Conservation (phyloP, 176 grass and related monocot genomes). For the Bonia amplexicaulis region DNA sequence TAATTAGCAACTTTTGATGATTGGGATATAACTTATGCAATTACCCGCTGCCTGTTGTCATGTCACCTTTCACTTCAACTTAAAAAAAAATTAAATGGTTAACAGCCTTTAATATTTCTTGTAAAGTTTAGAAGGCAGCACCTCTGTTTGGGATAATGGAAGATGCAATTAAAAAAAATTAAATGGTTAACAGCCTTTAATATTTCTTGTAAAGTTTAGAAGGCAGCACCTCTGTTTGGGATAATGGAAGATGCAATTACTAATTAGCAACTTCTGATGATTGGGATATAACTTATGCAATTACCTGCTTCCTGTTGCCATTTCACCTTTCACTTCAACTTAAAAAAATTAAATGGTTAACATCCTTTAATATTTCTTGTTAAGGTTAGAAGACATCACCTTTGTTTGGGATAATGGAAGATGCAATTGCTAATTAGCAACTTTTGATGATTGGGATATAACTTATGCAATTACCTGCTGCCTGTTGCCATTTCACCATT, state of each 20-base stretch:
- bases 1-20: no score
- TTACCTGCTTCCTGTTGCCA: neutral
- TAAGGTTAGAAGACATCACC: neutral
- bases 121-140: no score
- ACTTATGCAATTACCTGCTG: neutral
- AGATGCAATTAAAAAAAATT: neutral
- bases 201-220: no score
- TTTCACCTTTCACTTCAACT: neutral
- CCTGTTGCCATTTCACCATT: conserved; percentile 1
- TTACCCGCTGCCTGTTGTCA: no score
- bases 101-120: no score
- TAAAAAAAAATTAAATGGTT: no score
- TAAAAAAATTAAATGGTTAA: neutral
- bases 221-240: no score
- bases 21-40: no score
- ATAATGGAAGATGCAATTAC: neutral
- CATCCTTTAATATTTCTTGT: neutral
- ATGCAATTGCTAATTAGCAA: neutral
- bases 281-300: neutral
- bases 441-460: conserved; percentile 3
- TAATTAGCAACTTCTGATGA: neutral
- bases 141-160: neutral
- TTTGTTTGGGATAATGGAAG: conserved; percentile 3
- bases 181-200: no score
- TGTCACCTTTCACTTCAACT: no score